Evolutionary conservation across 2,329 filamentous ascomycete genomes (phyloP).

Genomic region (Ophiostoma angusticollis): DNA sequence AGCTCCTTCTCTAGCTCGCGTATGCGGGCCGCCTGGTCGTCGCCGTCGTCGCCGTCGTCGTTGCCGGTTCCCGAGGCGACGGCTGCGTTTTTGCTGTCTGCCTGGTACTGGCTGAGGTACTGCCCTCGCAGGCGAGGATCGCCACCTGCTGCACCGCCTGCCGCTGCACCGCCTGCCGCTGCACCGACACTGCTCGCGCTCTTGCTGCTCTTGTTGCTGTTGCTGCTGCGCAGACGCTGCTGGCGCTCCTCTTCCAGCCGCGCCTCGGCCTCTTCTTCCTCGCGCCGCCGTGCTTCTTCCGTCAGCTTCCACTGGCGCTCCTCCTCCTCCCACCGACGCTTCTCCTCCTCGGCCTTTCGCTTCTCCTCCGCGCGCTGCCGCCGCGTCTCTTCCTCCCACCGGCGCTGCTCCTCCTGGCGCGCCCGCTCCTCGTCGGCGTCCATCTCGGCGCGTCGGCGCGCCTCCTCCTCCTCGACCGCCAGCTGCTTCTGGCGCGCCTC

Average conservation of each 20-base stretch:
- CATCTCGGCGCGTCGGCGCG: constrained; percentile 30
- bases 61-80: constrained; percentile 22
- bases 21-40: constrained; percentile 38
- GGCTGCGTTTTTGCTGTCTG: constrained; percentile 46
- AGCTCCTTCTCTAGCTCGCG: constrained; percentile 66
- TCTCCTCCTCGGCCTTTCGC: constrained; percentile 42
- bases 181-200: background rate
- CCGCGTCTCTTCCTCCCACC: constrained; percentile 53
- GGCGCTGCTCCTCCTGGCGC: constrained; percentile 48
- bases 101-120: constrained; percentile 75
- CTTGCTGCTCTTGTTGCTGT: constrained; percentile 37
- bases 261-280: constrained; percentile 62
- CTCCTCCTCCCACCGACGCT: constrained; percentile 54
- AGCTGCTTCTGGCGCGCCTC: constrained; percentile 48
- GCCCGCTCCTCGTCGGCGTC: constrained; percentile 50
- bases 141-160: constrained; percentile 25
- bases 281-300: constrained; percentile 49
- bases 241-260: constrained; percentile 54
- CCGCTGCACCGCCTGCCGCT: background rate
- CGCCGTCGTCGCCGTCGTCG: constrained; percentile 20
- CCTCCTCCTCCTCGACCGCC: constrained; percentile 33
- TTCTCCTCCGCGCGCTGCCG: constrained; percentile 47
- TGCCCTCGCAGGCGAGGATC: constrained; percentile 66
- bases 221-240: constrained; percentile 43
- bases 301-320: constrained; percentile 58